These are phyloP conservation scores for Globisporangium iwayamae DNA, from an alignment of 352 stramenopile species.

Conservation along the genomic window DNA sequence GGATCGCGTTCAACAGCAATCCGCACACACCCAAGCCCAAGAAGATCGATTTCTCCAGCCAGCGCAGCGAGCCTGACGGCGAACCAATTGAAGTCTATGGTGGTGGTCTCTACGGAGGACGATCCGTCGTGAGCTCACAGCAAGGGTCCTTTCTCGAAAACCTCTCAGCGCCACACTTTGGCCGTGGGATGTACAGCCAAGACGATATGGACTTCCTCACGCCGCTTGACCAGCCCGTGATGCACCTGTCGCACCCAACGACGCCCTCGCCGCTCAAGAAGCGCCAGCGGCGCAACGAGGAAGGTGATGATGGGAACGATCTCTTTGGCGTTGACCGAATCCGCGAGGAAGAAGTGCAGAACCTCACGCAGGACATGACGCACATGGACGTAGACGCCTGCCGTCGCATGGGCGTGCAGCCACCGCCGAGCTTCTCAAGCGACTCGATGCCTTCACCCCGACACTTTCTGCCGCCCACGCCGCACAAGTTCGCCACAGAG, in stretches of 20 bases:
- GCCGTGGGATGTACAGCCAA: constrained; percentile 64
- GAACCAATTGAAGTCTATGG: constrained; percentile 31
- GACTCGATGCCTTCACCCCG: constrained; percentile 43
- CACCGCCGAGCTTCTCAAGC: constrained; percentile 46
- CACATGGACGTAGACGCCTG: constrained; percentile 76
- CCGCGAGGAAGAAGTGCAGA: constrained; percentile 63
- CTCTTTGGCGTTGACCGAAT: constrained; percentile 26
- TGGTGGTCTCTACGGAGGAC: not conserved
- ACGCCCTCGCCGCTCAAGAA: constrained; percentile 85
- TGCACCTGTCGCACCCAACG: constrained; percentile 77
- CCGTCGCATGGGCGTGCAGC: constrained; percentile 12
- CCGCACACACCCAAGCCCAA: constrained; percentile 39
- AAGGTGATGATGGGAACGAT: not conserved
- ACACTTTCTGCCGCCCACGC: constrained; percentile 34
- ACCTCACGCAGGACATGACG: constrained; percentile 71
- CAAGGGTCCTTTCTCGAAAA: constrained; percentile 30
- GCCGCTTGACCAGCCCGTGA: constrained; percentile 75
- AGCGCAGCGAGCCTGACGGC: constrained; percentile 66
- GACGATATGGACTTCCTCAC: constrained; percentile 86
- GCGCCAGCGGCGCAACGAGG: constrained; percentile 38
- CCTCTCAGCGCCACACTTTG: constrained; percentile 28
- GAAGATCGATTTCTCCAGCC: constrained; percentile 79
- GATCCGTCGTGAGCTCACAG: constrained; percentile 20
- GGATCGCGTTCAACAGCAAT: not conserved
- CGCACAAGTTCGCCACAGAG: constrained; percentile 16